Conservation (phyloP, 164 flowering plant species). For the Magnolia officinalis region DNA sequence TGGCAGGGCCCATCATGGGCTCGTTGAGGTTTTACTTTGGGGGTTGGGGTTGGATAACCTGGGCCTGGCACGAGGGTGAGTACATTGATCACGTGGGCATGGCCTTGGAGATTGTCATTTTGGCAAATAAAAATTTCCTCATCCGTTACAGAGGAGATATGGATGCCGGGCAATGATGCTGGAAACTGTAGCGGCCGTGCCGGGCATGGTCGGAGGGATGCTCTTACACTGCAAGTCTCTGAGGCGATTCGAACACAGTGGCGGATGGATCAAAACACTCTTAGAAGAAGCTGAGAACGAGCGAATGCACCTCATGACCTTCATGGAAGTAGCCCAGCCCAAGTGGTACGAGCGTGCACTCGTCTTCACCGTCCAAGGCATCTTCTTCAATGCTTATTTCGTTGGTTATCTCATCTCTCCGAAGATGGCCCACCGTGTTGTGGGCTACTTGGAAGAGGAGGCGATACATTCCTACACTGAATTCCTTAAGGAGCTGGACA, state of each 20-base stretch:
- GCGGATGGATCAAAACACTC: slow-evolving; percentile 73
- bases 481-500: slow-evolving; percentile 66
- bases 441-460: slow-evolving; percentile 73
- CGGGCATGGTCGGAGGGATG: slow-evolving; percentile 85
- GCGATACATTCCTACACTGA: slow-evolving; percentile 76
- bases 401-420: slow-evolving; percentile 54
- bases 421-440: slow-evolving; percentile 62
- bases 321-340: slow-evolving; percentile 74
- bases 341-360: slow-evolving; percentile 73
- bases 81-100: too few relatives aligned
- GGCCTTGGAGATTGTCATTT: too few relatives aligned
- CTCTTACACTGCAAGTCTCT: slow-evolving; percentile 61
- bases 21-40: too few relatives aligned
- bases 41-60: too few relatives aligned
- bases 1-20: too few relatives aligned
- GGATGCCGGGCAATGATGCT: slow-evolving; percentile 83
- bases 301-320: slow-evolving; percentile 79
- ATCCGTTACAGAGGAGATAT: slow-evolving; percentile 48
- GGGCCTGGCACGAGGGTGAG: too few relatives aligned
- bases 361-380: slow-evolving; percentile 58
- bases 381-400: slow-evolving; percentile 78
- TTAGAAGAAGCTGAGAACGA: slow-evolving; percentile 80
- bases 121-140: too few relatives aligned
- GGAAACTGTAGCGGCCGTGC: slow-evolving; percentile 79
- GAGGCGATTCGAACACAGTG: slow-evolving; percentile 67